Base-by-base conservation (phyloP, 352 stramenopile genomes). In the Phytophthora chlamydospora region DNA sequence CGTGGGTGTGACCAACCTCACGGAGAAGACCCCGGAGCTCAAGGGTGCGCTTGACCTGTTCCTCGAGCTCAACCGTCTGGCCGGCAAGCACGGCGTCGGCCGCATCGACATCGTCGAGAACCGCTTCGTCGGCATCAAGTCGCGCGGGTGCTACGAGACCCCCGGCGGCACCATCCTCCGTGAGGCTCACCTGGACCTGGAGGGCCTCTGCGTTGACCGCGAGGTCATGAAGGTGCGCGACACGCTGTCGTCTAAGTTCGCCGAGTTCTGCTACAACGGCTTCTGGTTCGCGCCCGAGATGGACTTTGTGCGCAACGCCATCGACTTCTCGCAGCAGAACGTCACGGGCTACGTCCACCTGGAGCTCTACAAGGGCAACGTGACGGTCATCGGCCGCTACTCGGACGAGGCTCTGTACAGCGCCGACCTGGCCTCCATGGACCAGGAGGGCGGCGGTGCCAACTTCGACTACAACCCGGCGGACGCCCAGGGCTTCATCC, bases 271-370 rank as follows among this genome's bases (percentile, higher is more conserved):
- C 77, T 99, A 99, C 95, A 99, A 99, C 73, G 97, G 97, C 52
- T 99, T 99, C 78, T 99, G 97, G 97, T 99, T 99, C 70, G 95
- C 96, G n/a, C 97, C 97, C 4, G 97, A 99, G 81, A 99, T 99
- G 97, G 96, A 99, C 60, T 93, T 99, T 42, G 93, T 99, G 68
- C 93, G 95, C 66, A 73, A 98, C 75, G 88, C 90, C 14, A 96
- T 99, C 43, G 76, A 98, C 58, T 98, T 93, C 62, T 90, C 84
- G 35, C 97, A 99, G 79, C 83, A 93, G 56, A 95, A 98, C 82
- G 88, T 99, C 32, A 96, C 91, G 35, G 97, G 97, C 45, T 76
- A 89, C 40, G 97, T 99, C 47, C 80, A 97, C 62, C 62, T 99
- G 43, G 91, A 98, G 71, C 88, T 99, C 33, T 98, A 99, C 89